These are phyloP conservation scores for Breynia disticha DNA, from an alignment of 441 rosid genomes.

Conservation along the genomic window DNA sequence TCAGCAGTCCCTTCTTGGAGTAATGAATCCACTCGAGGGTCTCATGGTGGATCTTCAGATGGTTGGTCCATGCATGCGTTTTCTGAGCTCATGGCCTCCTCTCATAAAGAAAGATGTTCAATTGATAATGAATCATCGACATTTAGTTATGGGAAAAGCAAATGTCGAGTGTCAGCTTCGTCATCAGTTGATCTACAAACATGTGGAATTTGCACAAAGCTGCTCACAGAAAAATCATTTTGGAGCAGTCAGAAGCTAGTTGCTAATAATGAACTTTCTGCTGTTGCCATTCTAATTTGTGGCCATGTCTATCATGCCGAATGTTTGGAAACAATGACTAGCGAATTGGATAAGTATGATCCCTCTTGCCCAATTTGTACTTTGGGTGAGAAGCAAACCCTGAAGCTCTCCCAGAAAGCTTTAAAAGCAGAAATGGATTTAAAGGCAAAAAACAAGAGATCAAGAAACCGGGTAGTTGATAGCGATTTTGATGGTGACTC, in stretches of 20 bases:
- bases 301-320: slow-evolving; percentile 97
- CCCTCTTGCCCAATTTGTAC: slow-evolving; percentile 91
- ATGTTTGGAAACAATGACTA: slow-evolving; percentile 87
- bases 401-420: slow-evolving; percentile 70
- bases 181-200: slow-evolving; percentile 46
- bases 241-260: slow-evolving; percentile 76
- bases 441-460: slow-evolving; percentile 56
- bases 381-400: slow-evolving; percentile 70
- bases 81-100: slow-evolving; percentile 69
- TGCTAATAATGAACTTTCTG: slow-evolving; percentile 53
- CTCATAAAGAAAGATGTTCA: slow-evolving; percentile 54
- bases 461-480: slow-evolving; percentile 58
- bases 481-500: slow-evolving; percentile 46
- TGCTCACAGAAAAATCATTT: slow-evolving; percentile 61
- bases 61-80: slow-evolving; percentile 78
- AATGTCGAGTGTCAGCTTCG: slow-evolving; percentile 34
- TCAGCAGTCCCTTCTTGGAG: slow-evolving; percentile 39
- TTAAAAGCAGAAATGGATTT: slow-evolving; percentile 64
- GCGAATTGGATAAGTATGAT: slow-evolving; percentile 70
- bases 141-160: slow-evolving; percentile 38
- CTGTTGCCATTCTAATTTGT: slow-evolving; percentile 67
- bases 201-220: slow-evolving; percentile 87
- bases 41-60: slow-evolving; percentile 63
- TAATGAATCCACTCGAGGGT: slow-evolving; percentile 43
- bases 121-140: slow-evolving; percentile 47